Evolutionary conservation across 2,329 filamentous ascomycete species (phyloP), one percentile per base, ranked within the genome.

Genomic region (Aureobasidium vineae): DNA sequence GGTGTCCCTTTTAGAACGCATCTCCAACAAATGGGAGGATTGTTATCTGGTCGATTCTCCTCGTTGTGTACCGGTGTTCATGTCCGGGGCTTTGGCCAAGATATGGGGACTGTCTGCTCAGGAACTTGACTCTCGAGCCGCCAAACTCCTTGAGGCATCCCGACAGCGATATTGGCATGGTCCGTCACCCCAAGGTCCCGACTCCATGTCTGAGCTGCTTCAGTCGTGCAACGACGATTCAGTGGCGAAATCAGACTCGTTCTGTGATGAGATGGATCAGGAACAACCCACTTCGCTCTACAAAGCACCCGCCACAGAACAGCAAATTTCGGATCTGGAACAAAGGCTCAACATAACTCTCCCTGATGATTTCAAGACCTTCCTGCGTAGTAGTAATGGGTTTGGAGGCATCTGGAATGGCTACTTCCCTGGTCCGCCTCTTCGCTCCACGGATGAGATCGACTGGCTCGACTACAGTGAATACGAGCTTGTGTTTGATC

Each of bases 351-450:
- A 47, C 8, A 26, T 26, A 5, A 47, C 5, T 13, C n/a, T 61
- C 3, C 57, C 57, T 16, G 45, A 63, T 21, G 43, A 52, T 6
- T 63, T 40, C 45, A 63, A 52, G 31, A 31, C 45, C 8, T 63
- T 52, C 7, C 21, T 63, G 11, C 59, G 47, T 5, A 33, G 11
- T 21, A 63, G 59, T 16, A 52, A 63, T 8, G 59, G 59, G 7
- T 63, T 52, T 41, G 45, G 33, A n/a, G 45, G 45, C 0, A 63
- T 63, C 21, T 52, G 47, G 45, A 52, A 52, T 26, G 47, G 31
- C 8, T 63, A 41, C 8, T 36, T 10, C 1, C 57, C 41, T 5
- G 43, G n/a, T 11, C 57, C 57, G 2, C 31, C 28, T 19, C 41
- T 61, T 15, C 38, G 26, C 0, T 61, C 57, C 7, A 26, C 28